These are phyloP conservation scores for Neonectria magnoliae DNA, from an alignment of 2,329 filamentous ascomycete genomes.

Conservation along the genomic window DNA sequence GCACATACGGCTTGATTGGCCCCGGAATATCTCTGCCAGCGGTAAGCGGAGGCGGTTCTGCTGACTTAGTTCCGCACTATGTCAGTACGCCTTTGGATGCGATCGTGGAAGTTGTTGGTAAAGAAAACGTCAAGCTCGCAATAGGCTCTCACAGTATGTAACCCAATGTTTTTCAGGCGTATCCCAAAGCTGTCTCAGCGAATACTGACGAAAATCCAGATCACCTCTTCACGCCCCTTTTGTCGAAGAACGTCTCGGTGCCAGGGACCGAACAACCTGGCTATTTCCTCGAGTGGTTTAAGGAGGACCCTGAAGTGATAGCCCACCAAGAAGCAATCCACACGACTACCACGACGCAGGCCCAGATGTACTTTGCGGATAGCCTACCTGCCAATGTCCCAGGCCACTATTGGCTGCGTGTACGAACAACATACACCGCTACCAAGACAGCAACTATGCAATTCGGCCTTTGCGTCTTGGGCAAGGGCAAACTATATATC, in stretches of 20 bases:
- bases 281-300: neutral
- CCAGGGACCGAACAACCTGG: neutral
- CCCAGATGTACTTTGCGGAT: slow-evolving; percentile 17
- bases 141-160: neutral
- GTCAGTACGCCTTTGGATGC: slow-evolving; percentile 44
- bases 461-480: slow-evolving; percentile 49
- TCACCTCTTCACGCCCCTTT: slow-evolving; percentile 5
- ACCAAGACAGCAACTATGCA: slow-evolving; percentile 15
- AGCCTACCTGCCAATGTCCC: slow-evolving; percentile 2
- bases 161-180: no score
- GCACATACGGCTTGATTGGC: slow-evolving; percentile 48
- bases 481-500: slow-evolving; percentile 48
- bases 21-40: slow-evolving; percentile 47
- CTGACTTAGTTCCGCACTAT: slow-evolving; percentile 44
- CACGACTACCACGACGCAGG: neutral
- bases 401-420: slow-evolving; percentile 22
- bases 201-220: no score
- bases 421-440: slow-evolving; percentile 23
- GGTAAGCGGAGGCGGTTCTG: slow-evolving; percentile 44
- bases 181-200: no score
- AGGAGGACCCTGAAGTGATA: neutral
- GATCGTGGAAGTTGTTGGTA: slow-evolving; percentile 31
- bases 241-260: neutral
- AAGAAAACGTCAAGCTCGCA: slow-evolving; percentile 11
- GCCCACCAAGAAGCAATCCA: neutral